phyloP scores from a whole-genome alignment of 2,329 filamentous ascomycete species.

The Nothophaeocryptopus gaeumannii region DNA sequence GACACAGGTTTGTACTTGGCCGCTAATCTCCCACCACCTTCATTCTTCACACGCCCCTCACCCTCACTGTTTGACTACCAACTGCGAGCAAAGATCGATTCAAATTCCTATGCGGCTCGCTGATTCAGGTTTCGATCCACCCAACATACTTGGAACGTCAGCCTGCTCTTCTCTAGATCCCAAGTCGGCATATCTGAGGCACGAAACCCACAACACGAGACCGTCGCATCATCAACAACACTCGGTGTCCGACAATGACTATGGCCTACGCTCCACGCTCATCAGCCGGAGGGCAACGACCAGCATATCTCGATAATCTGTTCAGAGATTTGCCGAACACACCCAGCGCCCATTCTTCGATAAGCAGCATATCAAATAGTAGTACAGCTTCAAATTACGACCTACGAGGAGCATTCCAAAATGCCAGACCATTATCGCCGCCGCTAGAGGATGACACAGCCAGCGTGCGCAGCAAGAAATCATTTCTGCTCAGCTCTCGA shows the following conservation, averaged over 20 bases:
- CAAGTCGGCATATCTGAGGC: too few species aligned
- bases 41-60: not conserved
- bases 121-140: slow-evolving; percentile 10
- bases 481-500: slow-evolving; percentile 19
- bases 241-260: slow-evolving; percentile 21
- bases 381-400: slow-evolving; percentile 24
- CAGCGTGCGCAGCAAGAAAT: slow-evolving; percentile 26
- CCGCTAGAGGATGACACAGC: slow-evolving; percentile 27
- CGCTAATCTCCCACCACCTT: slow-evolving; percentile 3
- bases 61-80: not conserved
- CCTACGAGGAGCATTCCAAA: slow-evolving; percentile 20
- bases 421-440: slow-evolving; percentile 26
- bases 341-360: slow-evolving; percentile 28
- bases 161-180: not conserved
- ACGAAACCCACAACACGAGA: too few species aligned
- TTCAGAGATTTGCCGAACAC: slow-evolving; percentile 25
- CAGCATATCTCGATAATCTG: slow-evolving; percentile 33
- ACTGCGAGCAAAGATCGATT: not conserved
- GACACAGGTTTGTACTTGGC: slow-evolving; percentile 3
- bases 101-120: slow-evolving; percentile 5
- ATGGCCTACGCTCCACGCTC: slow-evolving; percentile 24
- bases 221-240: too few species aligned
- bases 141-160: slow-evolving; percentile 8
- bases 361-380: slow-evolving; percentile 28
- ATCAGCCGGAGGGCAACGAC: slow-evolving; percentile 24